Evolutionary conservation across 495 filamentous ascomycete species (phyloP).

Genomic region (Penicillium bovifimosum): DNA sequence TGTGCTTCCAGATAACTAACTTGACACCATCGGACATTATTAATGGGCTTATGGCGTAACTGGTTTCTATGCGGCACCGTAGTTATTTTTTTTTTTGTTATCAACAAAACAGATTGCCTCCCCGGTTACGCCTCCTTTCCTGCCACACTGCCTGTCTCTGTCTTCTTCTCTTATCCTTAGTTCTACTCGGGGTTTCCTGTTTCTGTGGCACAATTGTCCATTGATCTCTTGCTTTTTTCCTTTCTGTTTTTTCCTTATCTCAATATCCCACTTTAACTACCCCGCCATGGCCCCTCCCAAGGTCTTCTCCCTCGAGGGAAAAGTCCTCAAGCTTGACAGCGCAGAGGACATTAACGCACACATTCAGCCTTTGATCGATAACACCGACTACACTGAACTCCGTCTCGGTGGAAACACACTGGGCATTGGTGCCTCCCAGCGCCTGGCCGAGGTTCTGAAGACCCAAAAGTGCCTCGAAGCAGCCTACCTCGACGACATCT

Average conservation of each 20-base stretch:
- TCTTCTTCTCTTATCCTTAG: conserved; percentile 1
- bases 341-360: conserved; percentile 82
- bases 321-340: conserved; percentile 83
- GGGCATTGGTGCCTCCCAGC: conserved; percentile 78
- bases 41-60: conserved; percentile 21
- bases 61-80: conserved; percentile 19
- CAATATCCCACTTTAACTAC: conserved; percentile 22
- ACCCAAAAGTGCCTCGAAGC: conserved; percentile 76
- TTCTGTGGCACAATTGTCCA: neutral
- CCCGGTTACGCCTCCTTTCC: conserved; percentile 4
- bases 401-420: conserved; percentile 84
- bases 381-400: conserved; percentile 74
- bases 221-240: conserved; percentile 3
- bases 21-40: conserved; percentile 20
- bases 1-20: neutral
- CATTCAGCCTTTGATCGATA: conserved; percentile 64
- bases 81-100: conserved; percentile 22
- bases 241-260: conserved; percentile 2
- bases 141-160: conserved; percentile 9
- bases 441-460: conserved; percentile 71
- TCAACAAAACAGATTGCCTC: conserved; percentile 12
- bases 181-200: neutral
- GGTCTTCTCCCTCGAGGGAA: conserved; percentile 85
- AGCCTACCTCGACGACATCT: conserved; percentile 93
- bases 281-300: conserved; percentile 55